Evolutionary conservation across 768 basidiomycete genomes (phyloP).

Genomic region (Panus rudis): DNA sequence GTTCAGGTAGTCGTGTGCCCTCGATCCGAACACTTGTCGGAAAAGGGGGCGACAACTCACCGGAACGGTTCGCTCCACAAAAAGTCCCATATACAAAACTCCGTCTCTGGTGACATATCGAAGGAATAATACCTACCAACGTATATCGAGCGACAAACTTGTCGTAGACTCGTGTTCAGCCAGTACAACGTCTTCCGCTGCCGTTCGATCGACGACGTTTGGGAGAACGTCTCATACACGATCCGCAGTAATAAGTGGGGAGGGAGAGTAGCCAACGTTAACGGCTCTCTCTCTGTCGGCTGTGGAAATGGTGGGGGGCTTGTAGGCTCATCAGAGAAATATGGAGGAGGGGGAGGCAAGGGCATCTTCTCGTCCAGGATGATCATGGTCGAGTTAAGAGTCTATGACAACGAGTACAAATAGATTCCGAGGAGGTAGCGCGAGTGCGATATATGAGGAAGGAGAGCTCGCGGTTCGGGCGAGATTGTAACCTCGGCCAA

Average conservation of each 20-base stretch:
- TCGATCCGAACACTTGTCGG: too few relatives aligned
- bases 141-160: slow-evolving; percentile 62
- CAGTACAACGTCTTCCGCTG: slow-evolving; percentile 69
- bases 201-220: slow-evolving; percentile 34
- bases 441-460: too few relatives aligned
- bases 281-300: slow-evolving; percentile 5
- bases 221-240: slow-evolving; percentile 59
- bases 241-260: slow-evolving; percentile 63
- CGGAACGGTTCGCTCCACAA: background rate
- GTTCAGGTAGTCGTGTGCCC: too few relatives aligned
- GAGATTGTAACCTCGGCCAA: too few relatives aligned
- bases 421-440: too few relatives aligned
- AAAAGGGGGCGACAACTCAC: background rate
- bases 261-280: slow-evolving; percentile 36
- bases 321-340: slow-evolving; percentile 18
- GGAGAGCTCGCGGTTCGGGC: too few relatives aligned
- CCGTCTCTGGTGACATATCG: background rate
- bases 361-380: slow-evolving; percentile 38
- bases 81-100: background rate
- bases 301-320: slow-evolving; percentile 31
- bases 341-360: slow-evolving; percentile 32
- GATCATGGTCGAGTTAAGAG: too few relatives aligned
- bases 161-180: slow-evolving; percentile 54
- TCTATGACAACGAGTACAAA: too few relatives aligned
- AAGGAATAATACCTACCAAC: slow-evolving; percentile 38